A percentile compares a stretch with the other conserved stretches of the same genome.
Conservation (phyloP, 1,139 yeast genomes). For the Yamadazyma taylorii region DNA sequence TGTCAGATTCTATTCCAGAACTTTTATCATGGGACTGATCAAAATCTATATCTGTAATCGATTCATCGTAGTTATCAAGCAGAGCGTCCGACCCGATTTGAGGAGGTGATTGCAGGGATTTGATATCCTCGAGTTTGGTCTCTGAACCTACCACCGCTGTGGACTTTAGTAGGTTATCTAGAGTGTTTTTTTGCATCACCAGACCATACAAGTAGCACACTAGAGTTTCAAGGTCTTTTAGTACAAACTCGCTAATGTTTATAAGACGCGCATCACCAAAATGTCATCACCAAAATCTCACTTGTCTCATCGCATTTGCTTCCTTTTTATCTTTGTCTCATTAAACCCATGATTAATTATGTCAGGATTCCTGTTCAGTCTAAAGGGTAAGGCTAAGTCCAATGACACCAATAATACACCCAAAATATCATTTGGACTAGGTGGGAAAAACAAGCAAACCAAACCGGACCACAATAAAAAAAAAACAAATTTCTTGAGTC, state of each 20-base stretch:
- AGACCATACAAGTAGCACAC: too few species aligned
- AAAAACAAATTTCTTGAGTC: slow-evolving; percentile 1
- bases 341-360: slow-evolving; percentile 11
- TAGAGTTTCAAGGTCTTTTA: too few species aligned
- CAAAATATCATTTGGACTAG: background rate
- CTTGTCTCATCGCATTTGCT: too few species aligned
- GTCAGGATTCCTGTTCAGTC: slow-evolving; percentile 29
- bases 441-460: background rate
- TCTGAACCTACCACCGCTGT: slow-evolving; percentile 5
- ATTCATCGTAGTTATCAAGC: background rate
- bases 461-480: background rate
- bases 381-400: slow-evolving; percentile 17
- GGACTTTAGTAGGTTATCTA: slow-evolving; percentile 10
- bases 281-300: too few species aligned
- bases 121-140: background rate
- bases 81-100: background rate
- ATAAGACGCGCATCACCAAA: slow-evolving; percentile 3
- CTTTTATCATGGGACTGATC: background rate
- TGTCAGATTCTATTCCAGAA: background rate
- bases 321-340: too few species aligned
- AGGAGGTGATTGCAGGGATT: slow-evolving; percentile 3
- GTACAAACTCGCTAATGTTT: background rate
- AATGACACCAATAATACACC: background rate
- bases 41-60: slow-evolving; percentile 2
- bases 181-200: slow-evolving; percentile 9